phyloP scores from a whole-genome alignment of 2,329 filamentous ascomycete genomes.

The Verticillium klebahnii region DNA sequence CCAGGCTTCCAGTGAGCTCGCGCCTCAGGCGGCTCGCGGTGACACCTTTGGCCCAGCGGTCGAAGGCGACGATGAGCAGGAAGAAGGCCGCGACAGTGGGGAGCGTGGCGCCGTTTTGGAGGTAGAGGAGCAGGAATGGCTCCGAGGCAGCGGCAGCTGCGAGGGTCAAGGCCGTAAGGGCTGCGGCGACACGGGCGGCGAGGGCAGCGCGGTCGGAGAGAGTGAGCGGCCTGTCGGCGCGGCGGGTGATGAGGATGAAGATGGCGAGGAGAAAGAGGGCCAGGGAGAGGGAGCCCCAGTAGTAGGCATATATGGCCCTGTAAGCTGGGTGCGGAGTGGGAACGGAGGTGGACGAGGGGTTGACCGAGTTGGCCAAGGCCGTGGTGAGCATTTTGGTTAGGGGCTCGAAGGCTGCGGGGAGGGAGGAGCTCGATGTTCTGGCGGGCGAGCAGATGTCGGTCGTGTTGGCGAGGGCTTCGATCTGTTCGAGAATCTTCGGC shows the following conservation, averaged over 20 bases:
- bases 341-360: background rate
- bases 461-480: constrained; percentile 6
- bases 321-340: constrained; percentile 5
- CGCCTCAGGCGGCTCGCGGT: constrained; percentile 8
- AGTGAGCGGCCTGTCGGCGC: constrained; percentile 8
- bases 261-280: constrained; percentile 6
- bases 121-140: constrained; percentile 5
- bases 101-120: constrained; percentile 6
- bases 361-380: constrained; percentile 6
- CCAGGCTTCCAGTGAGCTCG: constrained; percentile 4
- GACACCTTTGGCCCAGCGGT: constrained; percentile 8
- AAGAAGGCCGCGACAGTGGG: constrained; percentile 6
- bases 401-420: background rate
- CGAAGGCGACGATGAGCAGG: constrained; percentile 4
- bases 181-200: background rate
- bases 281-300: constrained; percentile 7
- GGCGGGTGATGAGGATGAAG: constrained; percentile 8
- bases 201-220: constrained; percentile 8
- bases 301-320: constrained; percentile 9
- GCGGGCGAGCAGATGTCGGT: constrained; percentile 2
- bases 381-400: constrained; percentile 6
- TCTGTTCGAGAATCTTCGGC: constrained; percentile 4
- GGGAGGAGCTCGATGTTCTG: background rate
- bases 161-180: constrained; percentile 3
- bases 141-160: constrained; percentile 6